A percentile compares a stretch with the other conserved stretches of the same genome.
Evolutionary conservation across 257 asterid species (phyloP).

Genomic region (Solanum virginianum): DNA sequence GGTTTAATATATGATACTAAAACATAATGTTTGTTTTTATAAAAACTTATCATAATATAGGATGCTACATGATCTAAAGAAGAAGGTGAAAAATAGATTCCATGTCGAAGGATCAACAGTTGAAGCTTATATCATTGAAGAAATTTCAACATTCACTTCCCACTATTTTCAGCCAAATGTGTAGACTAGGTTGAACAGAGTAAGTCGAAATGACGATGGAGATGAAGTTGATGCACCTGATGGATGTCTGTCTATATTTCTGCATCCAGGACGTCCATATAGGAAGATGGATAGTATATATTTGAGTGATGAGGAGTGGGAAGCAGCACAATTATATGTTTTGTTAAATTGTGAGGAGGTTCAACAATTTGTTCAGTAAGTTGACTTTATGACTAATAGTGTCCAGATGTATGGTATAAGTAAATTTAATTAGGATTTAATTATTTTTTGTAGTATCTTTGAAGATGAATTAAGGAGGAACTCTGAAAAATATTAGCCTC

Average conservation of each 20-base stretch:
- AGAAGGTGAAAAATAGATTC: background rate
- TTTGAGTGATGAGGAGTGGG: background rate
- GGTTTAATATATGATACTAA: background rate
- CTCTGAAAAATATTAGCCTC: too few species aligned
- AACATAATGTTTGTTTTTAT: background rate
- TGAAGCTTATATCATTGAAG: background rate
- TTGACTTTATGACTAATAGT: background rate
- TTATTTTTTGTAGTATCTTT: too few species aligned
- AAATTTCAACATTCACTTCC: background rate
- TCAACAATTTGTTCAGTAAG: background rate
- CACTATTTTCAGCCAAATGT: background rate
- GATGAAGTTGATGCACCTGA: background rate
- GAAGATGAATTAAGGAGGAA: too few species aligned
- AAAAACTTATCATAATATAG: background rate
- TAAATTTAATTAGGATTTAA: too few species aligned
- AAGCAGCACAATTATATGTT: background rate
- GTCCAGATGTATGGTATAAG: background rate
- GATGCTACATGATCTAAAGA: background rate
- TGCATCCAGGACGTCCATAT: background rate
- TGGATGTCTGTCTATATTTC: background rate
- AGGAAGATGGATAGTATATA: background rate
- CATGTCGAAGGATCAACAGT: background rate
- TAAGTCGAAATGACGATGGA: background rate
- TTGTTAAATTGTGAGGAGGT: background rate
- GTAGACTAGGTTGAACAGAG: background rate